A percentile compares a stretch with the other conserved stretches of the same genome.
These are phyloP conservation scores for Cenococcum geophilum DNA, from an alignment of 495 filamentous ascomycete species.

Conservation along the genomic window DNA sequence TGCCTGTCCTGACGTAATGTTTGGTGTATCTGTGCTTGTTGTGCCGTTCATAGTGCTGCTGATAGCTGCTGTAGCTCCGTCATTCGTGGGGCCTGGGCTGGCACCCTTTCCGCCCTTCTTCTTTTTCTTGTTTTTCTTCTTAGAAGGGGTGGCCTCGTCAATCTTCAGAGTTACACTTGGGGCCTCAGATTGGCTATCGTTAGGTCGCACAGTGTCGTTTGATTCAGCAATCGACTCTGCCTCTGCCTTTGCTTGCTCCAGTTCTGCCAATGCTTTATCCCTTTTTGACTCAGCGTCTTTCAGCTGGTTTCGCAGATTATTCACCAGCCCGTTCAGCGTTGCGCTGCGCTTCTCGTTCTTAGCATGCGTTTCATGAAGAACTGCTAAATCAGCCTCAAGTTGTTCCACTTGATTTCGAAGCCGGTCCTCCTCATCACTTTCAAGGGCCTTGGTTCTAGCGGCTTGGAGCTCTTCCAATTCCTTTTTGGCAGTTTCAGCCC, in stretches of 20 bases:
- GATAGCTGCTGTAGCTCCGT: constrained; percentile 36
- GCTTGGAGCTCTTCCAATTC: constrained; percentile 31
- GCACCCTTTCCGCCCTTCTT: constrained; percentile 64
- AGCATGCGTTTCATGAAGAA: constrained; percentile 41
- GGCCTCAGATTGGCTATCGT: constrained; percentile 21
- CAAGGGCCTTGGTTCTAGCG: constrained; percentile 22
- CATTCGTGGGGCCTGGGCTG: constrained; percentile 30
- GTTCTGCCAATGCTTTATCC: constrained; percentile 24
- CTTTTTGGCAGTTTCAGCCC: constrained; percentile 31
- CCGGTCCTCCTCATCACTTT: constrained; percentile 23
- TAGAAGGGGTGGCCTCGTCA: constrained; percentile 35
- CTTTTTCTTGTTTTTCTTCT: constrained; percentile 87
- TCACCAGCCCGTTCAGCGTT: constrained; percentile 50
- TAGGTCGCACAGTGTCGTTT: background rate
- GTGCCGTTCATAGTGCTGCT: constrained; percentile 16
- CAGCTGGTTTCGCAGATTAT: constrained; percentile 47
- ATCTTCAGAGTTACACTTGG: constrained; percentile 3
- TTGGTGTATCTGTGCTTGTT: constrained; percentile 11
- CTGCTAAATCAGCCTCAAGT: constrained; percentile 26
- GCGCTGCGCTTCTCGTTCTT: constrained; percentile 48
- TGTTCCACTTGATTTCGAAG: constrained; percentile 23
- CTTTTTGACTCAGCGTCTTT: constrained; percentile 42
- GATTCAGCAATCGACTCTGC: constrained; percentile 10
- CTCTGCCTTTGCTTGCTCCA: constrained; percentile 29
- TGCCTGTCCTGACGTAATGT: constrained; percentile 30